These are phyloP conservation scores for Asterochloris erici DNA, from an alignment of 139 green algal species.

Conservation along the genomic window DNA sequence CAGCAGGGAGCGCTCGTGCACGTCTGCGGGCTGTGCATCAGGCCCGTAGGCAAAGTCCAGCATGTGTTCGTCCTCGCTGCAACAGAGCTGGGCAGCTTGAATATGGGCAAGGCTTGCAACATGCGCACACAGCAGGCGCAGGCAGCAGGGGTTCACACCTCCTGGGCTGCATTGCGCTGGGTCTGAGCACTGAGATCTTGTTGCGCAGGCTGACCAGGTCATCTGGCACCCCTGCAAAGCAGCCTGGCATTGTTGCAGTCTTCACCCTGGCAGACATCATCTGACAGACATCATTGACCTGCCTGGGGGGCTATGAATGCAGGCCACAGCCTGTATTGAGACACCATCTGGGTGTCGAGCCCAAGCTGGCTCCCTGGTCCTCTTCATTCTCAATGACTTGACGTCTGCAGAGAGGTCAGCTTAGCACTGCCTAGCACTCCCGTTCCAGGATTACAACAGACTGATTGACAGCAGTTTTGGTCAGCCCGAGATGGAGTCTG, in stretches of 20 bases:
- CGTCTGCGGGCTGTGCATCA: slow-evolving; percentile 44
- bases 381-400: neutral
- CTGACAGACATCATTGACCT: neutral
- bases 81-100: neutral
- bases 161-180: too few species aligned
- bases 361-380: neutral
- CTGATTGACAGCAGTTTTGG: too few species aligned
- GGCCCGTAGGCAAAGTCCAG: slow-evolving; percentile 52
- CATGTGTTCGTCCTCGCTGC: slow-evolving; percentile 64
- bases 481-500: too few species aligned
- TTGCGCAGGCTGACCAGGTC: too few species aligned
- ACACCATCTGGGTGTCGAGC: neutral
- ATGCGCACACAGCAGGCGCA: neutral
- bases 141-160: too few species aligned
- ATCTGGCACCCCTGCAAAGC: too few species aligned
- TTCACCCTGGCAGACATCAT: too few species aligned
- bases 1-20: slow-evolving; percentile 38
- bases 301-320: neutral
- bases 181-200: too few species aligned
- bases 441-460: too few species aligned
- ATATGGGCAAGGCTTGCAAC: neutral
- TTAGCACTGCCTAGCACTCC: too few species aligned
- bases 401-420: too few species aligned
- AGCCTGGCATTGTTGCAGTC: too few species aligned
- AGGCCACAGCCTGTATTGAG: neutral